Evolutionary conservation across 345 rosid species (phyloP).

Genomic region (Raphanus raphanistrum): DNA sequence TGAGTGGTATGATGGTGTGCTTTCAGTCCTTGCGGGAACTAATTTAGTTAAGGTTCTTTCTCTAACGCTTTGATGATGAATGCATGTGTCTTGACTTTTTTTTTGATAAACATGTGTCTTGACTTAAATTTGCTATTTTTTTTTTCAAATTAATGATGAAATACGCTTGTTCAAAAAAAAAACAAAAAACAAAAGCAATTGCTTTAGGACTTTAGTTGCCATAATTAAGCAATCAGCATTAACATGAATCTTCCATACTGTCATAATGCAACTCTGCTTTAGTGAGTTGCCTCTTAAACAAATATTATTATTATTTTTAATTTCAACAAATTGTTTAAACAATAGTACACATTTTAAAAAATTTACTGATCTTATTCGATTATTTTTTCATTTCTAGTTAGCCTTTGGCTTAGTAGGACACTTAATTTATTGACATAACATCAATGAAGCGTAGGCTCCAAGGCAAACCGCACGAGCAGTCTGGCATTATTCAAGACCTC

Average conservation of each 20-base stretch:
- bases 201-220: neutral
- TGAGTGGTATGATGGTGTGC: too few species aligned
- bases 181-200: neutral
- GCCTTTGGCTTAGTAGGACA: neutral
- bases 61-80: too few species aligned
- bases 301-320: neutral
- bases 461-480: conserved; percentile 44
- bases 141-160: neutral
- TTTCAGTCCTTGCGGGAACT: too few species aligned
- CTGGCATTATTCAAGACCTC: conserved; percentile 53
- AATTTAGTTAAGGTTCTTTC: too few species aligned
- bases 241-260: neutral
- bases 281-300: neutral
- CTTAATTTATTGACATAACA: conserved; percentile 12
- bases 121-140: too few species aligned
- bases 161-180: too few species aligned
- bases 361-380: neutral
- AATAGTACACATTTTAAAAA: neutral
- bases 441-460: conserved; percentile 6
- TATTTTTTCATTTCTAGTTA: neutral
- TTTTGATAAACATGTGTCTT: too few species aligned
- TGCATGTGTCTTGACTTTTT: too few species aligned
- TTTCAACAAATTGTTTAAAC: neutral
- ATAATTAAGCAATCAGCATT: neutral
- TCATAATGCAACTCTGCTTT: neutral